Base-by-base conservation (phyloP, 306 rosid species). In the Vigna mungo region DNA sequence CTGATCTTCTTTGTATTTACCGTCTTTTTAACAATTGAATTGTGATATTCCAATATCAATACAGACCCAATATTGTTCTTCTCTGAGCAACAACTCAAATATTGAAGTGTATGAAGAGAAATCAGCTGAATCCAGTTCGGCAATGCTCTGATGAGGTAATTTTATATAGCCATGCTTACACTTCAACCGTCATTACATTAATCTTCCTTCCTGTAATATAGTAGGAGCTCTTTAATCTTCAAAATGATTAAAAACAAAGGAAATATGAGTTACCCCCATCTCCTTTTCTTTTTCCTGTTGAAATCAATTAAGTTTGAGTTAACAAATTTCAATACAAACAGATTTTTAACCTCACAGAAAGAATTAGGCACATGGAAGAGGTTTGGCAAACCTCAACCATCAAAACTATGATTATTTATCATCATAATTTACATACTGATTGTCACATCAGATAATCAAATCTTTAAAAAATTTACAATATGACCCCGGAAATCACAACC, bases 31-130 rank as follows among this genome's bases (percentile, higher is more conserved):
- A 37, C 53, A 60, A 60, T 12, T 21, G 44, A 61, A 21, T 61
- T 30, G 12, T 20, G 44, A 16, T 32, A 32, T 61, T 32, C 12
- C 15, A 68, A 21, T 44, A 67, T 44, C 55, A 21, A 44, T 44
- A 43, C 8, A 36, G 37, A 44, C 37, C 39, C 37, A 67, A 43
- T 23, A 27, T 27, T 18, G 37, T 7, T 63, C 32, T 59, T 39
- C 49, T 17, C 4, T 10, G 10, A 64, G 32, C 12, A 21, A 17
- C 25, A 34, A 37, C 30, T 30, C 23, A n/a, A 2, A 39, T 64
- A 71, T 34, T 17, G 78, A 51, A 69, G 74, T 76, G 37, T 79
- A 58, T 11, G 68, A 71, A 34, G 84, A 62, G 48, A 73, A n/a
- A 6, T 41, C 7, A 9, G 17, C 41, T 4, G 10, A 49, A 49